These are phyloP conservation scores for Vitis labrusca DNA, from an alignment of 164 flowering plant genomes.

Conservation along the genomic window DNA sequence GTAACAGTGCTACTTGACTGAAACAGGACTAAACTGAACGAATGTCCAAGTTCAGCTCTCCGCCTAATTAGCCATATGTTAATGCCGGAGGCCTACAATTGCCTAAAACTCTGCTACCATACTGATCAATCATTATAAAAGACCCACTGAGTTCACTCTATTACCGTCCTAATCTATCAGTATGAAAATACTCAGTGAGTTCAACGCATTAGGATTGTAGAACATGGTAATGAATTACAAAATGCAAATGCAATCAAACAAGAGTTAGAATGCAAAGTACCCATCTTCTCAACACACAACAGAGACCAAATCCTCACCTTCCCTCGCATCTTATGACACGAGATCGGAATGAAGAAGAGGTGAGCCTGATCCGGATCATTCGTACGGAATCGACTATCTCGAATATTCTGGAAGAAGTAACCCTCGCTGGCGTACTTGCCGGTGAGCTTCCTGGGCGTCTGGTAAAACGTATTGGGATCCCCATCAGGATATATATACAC, in stretches of 20 bases:
- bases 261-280: not conserved
- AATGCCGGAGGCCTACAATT: not conserved
- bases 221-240: too few relatives aligned
- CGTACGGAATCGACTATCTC: constrained; percentile 79
- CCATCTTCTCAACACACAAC: not conserved
- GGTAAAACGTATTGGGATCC: constrained; percentile 85
- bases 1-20: not conserved
- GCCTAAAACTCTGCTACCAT: not conserved
- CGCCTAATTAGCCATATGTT: too few relatives aligned
- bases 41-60: not conserved
- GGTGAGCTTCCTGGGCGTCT: constrained; percentile 93
- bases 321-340: constrained; percentile 98
- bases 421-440: constrained; percentile 99
- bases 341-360: constrained; percentile 90
- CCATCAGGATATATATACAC: constrained; percentile 92
- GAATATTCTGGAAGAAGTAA: constrained; percentile 88
- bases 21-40: not conserved
- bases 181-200: too few relatives aligned
- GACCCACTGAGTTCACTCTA: too few relatives aligned
- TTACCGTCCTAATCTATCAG: too few relatives aligned
- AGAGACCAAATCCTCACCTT: constrained; percentile 43
- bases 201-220: too few relatives aligned
- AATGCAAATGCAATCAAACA: not conserved
- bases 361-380: constrained; percentile 83
- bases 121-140: too few relatives aligned